Evolutionary conservation across 2,329 filamentous ascomycete genomes (phyloP).

Genomic region (Monilinia fructigena): DNA sequence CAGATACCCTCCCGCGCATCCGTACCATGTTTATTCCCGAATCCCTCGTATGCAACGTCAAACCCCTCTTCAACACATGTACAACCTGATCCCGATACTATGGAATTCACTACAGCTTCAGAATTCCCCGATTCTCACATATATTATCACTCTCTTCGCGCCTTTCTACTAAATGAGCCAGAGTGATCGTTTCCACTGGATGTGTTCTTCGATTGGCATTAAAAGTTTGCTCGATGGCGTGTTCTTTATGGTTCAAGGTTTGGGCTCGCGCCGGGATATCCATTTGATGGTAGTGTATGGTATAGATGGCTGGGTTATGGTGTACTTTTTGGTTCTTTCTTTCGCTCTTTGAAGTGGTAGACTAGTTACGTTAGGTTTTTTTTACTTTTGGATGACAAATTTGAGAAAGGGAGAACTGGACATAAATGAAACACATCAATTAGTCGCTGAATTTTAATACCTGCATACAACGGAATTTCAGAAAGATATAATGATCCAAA

Average conservation of each 20-base stretch:
- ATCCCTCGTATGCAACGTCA: background rate
- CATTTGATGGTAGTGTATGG: background rate
- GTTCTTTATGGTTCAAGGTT: background rate
- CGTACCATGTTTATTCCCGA: no score
- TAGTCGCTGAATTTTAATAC: no score
- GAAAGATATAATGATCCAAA: background rate
- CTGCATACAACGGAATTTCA: background rate
- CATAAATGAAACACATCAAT: background rate
- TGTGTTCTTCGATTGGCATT: background rate
- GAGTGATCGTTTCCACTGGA: background rate
- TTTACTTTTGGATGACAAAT: background rate
- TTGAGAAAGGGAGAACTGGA: background rate
- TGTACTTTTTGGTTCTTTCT: background rate
- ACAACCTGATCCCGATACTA: background rate
- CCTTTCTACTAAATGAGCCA: background rate
- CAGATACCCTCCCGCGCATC: background rate
- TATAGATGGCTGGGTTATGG: background rate
- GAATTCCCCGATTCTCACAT: background rate
- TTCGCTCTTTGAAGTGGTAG: background rate
- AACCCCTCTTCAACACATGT: background rate
- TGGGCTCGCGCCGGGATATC: background rate
- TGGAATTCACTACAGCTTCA: background rate
- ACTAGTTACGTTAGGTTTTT: background rate
- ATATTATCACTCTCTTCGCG: constrained; percentile 3
- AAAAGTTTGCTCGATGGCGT: no score